phyloP scores from a whole-genome alignment of 441 rosid species.

The Geranium incanum region DNA sequence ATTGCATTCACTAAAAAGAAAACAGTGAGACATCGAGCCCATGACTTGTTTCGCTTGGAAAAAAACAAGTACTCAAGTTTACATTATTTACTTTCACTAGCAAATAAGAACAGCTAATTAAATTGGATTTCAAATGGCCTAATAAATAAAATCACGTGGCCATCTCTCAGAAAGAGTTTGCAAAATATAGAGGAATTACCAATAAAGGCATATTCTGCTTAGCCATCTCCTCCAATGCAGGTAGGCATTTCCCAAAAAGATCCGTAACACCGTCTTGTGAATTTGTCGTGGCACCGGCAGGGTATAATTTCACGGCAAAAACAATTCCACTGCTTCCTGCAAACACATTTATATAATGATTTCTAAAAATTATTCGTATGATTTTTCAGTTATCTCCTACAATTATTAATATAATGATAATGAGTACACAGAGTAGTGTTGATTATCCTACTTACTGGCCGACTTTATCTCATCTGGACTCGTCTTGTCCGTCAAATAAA shows the following conservation, averaged over 20 bases:
- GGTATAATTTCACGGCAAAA: constrained; percentile 82
- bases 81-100: neutral
- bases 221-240: constrained; percentile 80
- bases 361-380: too few species aligned
- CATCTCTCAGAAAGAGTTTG: neutral
- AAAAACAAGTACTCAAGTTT: neutral
- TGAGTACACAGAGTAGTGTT: neutral
- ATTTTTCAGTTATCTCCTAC: too few species aligned
- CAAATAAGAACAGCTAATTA: neutral
- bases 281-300: constrained; percentile 96
- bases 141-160: neutral
- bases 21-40: neutral
- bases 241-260: constrained; percentile 77
- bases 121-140: neutral
- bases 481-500: constrained; percentile 26
- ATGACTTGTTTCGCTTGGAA: neutral
- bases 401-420: neutral
- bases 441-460: constrained; percentile 17
- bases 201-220: constrained; percentile 82
- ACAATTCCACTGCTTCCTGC: constrained; percentile 74
- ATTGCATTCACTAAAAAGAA: neutral
- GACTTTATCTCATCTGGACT: constrained; percentile 23
- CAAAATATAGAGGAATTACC: constrained; percentile 35
- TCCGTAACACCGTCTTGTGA: constrained; percentile 92
- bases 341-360: constrained; percentile 11